A percentile compares a stretch with the other conserved stretches of the same genome.
phyloP scores from a whole-genome alignment of 2,329 filamentous ascomycete genomes.

The Cladosporium sp. region DNA sequence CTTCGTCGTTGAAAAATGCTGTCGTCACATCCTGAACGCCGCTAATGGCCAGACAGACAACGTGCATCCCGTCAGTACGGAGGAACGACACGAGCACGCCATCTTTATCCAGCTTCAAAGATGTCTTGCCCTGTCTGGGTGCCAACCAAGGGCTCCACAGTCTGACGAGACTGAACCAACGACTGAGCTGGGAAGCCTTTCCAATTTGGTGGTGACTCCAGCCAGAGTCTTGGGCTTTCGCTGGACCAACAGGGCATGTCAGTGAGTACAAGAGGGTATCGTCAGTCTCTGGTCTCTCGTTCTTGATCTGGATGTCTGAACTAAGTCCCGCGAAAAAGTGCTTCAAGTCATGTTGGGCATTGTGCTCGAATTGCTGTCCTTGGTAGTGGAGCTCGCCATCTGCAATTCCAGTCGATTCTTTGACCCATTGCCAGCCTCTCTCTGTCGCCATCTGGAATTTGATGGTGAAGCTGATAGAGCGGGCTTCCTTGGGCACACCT shows the following conservation, averaged over 20 bases:
- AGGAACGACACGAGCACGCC: constrained; percentile 78
- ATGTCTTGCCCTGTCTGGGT: constrained; percentile 74
- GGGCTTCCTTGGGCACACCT: constrained; percentile 45
- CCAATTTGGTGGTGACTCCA: constrained; percentile 62
- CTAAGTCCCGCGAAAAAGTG: constrained; percentile 61
- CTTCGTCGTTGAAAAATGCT: constrained; percentile 63
- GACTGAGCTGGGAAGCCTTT: constrained; percentile 61
- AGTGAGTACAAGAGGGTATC: constrained; percentile 71
- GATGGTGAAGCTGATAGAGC: constrained; percentile 65
- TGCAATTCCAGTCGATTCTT: constrained; percentile 60
- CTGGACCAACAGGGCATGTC: constrained; percentile 55
- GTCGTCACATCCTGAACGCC: constrained; percentile 70
- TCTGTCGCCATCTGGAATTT: constrained; percentile 61
- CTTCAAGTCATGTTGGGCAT: constrained; percentile 46
- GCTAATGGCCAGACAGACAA: constrained; percentile 77
- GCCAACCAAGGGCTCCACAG: constrained; percentile 83
- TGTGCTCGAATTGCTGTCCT: constrained; percentile 27
- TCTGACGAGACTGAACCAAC: constrained; percentile 81
- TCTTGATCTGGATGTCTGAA: constrained; percentile 54
- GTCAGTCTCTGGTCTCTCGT: constrained; percentile 64
- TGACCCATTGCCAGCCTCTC: constrained; percentile 69
- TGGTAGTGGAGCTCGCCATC: constrained; percentile 65
- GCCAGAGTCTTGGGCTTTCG: constrained; percentile 59
- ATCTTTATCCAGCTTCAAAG: constrained; percentile 72
- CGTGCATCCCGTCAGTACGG: constrained; percentile 66